phyloP scores from a whole-genome alignment of 2,329 filamentous ascomycete species.

The Lomentospora prolificans region DNA sequence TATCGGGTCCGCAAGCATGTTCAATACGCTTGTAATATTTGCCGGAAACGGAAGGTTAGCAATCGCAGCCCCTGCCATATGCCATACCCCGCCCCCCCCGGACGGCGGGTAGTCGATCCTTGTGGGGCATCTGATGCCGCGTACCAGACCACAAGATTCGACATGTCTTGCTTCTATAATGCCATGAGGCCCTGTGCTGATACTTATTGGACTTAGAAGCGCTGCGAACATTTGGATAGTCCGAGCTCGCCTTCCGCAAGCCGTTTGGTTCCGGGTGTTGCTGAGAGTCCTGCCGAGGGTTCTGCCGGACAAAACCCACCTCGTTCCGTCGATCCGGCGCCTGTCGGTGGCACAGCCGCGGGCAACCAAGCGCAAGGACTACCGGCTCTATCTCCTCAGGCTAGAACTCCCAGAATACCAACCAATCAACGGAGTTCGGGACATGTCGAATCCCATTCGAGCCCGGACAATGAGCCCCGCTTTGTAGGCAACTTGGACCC shows the following conservation, averaged over 20 bases:
- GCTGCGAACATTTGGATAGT: conserved; percentile 10
- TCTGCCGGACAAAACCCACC: neutral
- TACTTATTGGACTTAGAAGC: conserved; percentile 9
- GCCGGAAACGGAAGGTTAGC: conserved; percentile 13
- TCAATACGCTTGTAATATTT: conserved; percentile 11
- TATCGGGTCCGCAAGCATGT: conserved; percentile 11
- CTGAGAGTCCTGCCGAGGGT: neutral
- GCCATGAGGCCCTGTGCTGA: neutral
- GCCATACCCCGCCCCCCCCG: neutral
- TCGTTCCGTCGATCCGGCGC: too few relatives aligned
- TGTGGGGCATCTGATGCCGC: too few relatives aligned
- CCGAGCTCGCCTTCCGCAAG: neutral
- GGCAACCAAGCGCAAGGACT: neutral
- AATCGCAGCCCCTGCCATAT: neutral
- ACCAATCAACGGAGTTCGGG: neutral
- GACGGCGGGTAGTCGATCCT: too few relatives aligned
- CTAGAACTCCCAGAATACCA: neutral
- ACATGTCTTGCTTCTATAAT: neutral
- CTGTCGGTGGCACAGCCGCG: too few relatives aligned
- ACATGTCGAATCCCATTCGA: neutral
- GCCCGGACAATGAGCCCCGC: conserved; percentile 6
- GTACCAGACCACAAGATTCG: too few relatives aligned
- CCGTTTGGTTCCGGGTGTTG: neutral
- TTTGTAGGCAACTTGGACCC: conserved; percentile 15
- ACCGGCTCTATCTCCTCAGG: neutral